Base-by-base conservation (phyloP, 768 basidiomycete species). In the Macrocybe gigantea region DNA sequence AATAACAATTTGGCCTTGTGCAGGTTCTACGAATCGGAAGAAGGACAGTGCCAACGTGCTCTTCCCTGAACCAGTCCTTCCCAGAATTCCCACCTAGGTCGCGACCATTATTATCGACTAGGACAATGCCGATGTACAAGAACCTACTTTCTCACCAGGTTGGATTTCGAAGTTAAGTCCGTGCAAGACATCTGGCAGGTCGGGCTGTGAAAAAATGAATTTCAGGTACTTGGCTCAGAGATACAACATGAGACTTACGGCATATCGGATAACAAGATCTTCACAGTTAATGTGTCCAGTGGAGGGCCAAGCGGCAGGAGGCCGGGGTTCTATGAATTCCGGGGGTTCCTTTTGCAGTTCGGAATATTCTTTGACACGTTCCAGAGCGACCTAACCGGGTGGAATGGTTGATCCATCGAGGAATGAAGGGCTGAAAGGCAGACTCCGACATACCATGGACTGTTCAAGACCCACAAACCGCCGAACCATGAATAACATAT, bases 361-460 rank as follows among this genome's bases (percentile, higher is more conserved):
- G 4, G 91, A 86, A 61, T 87, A 94, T 67, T 95, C 93, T 60
- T 93, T 93, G 62, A 95, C 80, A 44, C 93, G 85, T 63, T 94
- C 92, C 33, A 92, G 68, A 32, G 88, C 84, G 54, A 91, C 86
- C 86, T 88, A 47, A 11, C 41, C 31, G 35, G 22, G 47, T 48
- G 9, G 43, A 11, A 5, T 4, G 2, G 13, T 9, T 8, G 6
- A 2, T 7, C 7, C 14, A 31, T 13, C 31, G 31, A 49, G 10
- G 14, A 11, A 38, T 5, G 15, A 36, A 36, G 30, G 3, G 9
- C 22, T 4, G 22, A 22, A 22, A 4, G 4, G 22, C 22, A 11
- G 13, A 33, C 12, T 14, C 11, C 13, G 6, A 52, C 67, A 50
- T 49, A 89, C 93, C 91, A 96, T 93, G 9, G 87, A 87, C 64